A percentile compares a stretch with the other conserved stretches of the same genome.
Conservation (phyloP, 2,329 filamentous ascomycete genomes). For the Phyllachora maydis region DNA sequence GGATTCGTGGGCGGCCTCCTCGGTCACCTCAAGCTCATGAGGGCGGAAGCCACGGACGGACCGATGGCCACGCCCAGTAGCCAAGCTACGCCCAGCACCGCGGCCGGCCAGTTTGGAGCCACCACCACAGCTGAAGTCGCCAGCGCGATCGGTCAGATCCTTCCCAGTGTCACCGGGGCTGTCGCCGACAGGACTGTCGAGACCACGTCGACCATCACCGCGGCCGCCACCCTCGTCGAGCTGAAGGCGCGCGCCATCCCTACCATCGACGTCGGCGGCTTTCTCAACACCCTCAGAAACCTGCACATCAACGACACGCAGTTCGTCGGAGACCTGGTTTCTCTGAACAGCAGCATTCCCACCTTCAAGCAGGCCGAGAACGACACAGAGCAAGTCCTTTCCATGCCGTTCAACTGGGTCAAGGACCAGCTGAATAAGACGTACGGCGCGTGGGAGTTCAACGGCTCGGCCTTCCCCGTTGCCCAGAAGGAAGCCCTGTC, state of each 20-base stretch:
- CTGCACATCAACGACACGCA: slow-evolving; percentile 46
- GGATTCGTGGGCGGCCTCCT: too few relatives aligned
- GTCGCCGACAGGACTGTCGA: neutral
- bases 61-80: too few relatives aligned
- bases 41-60: too few relatives aligned
- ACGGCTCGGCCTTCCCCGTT: slow-evolving; percentile 59
- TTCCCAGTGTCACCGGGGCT: slow-evolving; percentile 18
- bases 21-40: too few relatives aligned
- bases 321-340: slow-evolving; percentile 46
- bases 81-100: too few relatives aligned
- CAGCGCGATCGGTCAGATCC: slow-evolving; percentile 30
- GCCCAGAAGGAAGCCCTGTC: slow-evolving; percentile 63
- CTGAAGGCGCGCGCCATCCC: slow-evolving; percentile 27
- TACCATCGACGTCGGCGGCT: slow-evolving; percentile 40
- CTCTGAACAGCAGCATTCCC: slow-evolving; percentile 62
- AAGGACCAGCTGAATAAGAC: slow-evolving; percentile 50
- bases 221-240: slow-evolving; percentile 23
- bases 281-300: slow-evolving; percentile 44
- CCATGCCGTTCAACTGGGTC: slow-evolving; percentile 63
- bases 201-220: neutral
- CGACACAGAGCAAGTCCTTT: slow-evolving; percentile 53
- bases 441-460: slow-evolving; percentile 56
- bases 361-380: slow-evolving; percentile 72
- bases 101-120: too few relatives aligned
- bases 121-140: slow-evolving; percentile 6